A percentile compares a stretch with the other conserved stretches of the same genome.
Evolutionary conservation across 1,284 basidiomycete species (phyloP).

Genomic region (Inonotus hispidus): DNA sequence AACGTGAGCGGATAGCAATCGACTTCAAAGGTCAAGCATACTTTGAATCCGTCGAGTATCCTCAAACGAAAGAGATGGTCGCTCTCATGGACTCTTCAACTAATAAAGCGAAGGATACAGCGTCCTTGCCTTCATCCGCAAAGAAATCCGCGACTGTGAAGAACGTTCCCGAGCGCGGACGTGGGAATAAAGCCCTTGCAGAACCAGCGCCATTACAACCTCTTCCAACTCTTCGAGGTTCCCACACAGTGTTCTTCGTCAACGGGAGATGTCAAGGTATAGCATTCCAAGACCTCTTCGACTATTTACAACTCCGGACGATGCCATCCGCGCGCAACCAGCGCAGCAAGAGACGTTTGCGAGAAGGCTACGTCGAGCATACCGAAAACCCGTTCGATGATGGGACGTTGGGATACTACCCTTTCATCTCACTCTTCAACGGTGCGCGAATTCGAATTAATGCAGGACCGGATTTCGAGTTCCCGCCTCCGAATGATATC

Average conservation of each 20-base stretch:
- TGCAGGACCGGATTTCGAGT: conserved; percentile 82
- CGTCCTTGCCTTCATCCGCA: conserved; percentile 50
- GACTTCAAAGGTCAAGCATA: conserved; percentile 95
- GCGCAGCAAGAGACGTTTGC: conserved; percentile 48
- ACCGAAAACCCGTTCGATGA: conserved; percentile 88
- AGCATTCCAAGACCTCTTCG: conserved; percentile 87
- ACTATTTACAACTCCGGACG: conserved; percentile 82
- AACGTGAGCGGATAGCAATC: conserved; percentile 86
- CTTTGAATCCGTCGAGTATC: conserved; percentile 92
- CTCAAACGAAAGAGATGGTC: conserved; percentile 91
- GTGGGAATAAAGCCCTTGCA: conserved; percentile 24
- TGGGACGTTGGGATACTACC: conserved; percentile 93
- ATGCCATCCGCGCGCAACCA: conserved; percentile 50
- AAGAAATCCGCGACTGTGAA: conserved; percentile 68
- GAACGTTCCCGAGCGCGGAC: conserved; percentile 51
- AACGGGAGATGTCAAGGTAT: conserved; percentile 85
- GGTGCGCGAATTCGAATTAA: conserved; percentile 83
- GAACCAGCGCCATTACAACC: conserved; percentile 47
- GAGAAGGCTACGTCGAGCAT: conserved; percentile 66
- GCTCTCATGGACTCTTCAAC: conserved; percentile 58
- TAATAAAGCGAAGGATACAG: conserved; percentile 46
- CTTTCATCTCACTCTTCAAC: conserved; percentile 91
- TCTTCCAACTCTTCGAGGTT: conserved; percentile 67
- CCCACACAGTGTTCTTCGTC: conserved; percentile 85
- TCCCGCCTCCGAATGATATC: conserved; percentile 70